Percentiles rank a stretch among this genome's conserved stretches.
Evolutionary conservation across 441 rosid species (phyloP).

Genomic region (Melastoma candidum): DNA sequence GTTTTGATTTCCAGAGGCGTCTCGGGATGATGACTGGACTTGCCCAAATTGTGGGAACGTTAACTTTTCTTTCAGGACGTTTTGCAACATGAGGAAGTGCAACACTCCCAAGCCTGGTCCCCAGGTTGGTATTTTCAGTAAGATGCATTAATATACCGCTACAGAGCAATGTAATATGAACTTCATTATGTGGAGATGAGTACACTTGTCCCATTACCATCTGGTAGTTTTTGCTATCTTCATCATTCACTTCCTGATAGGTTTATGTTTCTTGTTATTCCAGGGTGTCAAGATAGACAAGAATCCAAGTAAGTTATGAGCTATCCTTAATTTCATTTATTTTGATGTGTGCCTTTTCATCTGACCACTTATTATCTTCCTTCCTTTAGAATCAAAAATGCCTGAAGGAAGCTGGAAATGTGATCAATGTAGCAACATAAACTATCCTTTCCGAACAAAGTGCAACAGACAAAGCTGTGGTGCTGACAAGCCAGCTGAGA

Average conservation of each 20-base stretch:
- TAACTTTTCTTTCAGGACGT: conserved; percentile 8
- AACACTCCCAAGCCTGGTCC: conserved; percentile 6
- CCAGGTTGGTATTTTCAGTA: conserved; percentile 4
- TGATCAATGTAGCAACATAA: conserved; percentile 87
- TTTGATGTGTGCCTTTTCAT: too few species aligned
- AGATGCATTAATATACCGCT: too few species aligned
- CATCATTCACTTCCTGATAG: conserved; percentile 4
- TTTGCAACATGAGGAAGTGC: conserved; percentile 12
- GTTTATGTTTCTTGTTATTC: conserved; percentile 26
- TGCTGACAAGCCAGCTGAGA: conserved; percentile 76
- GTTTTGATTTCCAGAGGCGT: neutral
- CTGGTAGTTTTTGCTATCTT: neutral
- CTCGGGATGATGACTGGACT: conserved; percentile 8
- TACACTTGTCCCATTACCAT: too few species aligned
- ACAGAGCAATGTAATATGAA: too few species aligned
- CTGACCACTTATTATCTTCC: conserved; percentile 12
- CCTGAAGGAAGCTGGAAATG: conserved; percentile 99
- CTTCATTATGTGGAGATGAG: too few species aligned
- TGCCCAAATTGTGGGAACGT: conserved; percentile 9
- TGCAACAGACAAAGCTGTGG: conserved; percentile 98
- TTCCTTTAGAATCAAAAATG: conserved; percentile 64
- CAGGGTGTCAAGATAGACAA: conserved; percentile 72
- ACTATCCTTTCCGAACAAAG: conserved; percentile 93
- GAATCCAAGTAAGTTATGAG: conserved; percentile 55
- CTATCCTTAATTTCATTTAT: neutral